Percentiles rank a stretch among this genome's conserved stretches.
Conservation (phyloP, 345 rosid genomes). For the Pistacia vera region DNA sequence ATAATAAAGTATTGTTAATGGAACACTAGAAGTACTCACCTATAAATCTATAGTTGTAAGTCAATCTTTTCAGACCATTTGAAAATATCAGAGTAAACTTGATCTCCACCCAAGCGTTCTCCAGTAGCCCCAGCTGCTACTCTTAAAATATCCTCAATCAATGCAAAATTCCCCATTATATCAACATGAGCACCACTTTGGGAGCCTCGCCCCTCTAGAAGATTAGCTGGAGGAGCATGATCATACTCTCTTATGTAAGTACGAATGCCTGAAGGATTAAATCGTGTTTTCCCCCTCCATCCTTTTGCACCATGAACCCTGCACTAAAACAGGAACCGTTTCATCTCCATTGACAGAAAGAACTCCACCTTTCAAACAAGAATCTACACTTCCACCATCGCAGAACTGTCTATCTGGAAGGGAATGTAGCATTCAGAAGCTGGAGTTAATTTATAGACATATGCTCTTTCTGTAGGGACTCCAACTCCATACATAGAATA, state of each 20-base stretch:
- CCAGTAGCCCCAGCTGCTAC: conserved; percentile 70
- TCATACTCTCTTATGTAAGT: conserved; percentile 60
- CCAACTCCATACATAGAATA: conserved; percentile 79
- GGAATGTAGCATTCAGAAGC: conserved; percentile 62
- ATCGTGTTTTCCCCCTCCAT: conserved; percentile 76
- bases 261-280: conserved; percentile 65
- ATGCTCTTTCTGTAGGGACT: conserved; percentile 72
- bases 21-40: conserved; percentile 24
- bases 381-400: conserved; percentile 43
- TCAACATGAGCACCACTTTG: conserved; percentile 82
- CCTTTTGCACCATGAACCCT: conserved; percentile 77
- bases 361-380: conserved; percentile 69
- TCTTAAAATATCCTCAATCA: conserved; percentile 69
- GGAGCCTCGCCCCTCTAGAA: conserved; percentile 71
- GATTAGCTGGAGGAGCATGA: conserved; percentile 71
- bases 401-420: conserved; percentile 69
- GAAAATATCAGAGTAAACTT: conserved; percentile 58
- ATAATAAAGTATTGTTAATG: no score
- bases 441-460: conserved; percentile 56
- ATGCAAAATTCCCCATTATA: conserved; percentile 77
- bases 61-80: conserved; percentile 62
- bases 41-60: conserved; percentile 42
- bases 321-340: conserved; percentile 69
- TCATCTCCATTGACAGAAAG: conserved; percentile 65
- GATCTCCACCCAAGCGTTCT: conserved; percentile 62